These are phyloP conservation scores for Chaetomium olivaceum DNA, from an alignment of 2,329 filamentous ascomycete genomes.

Conservation along the genomic window DNA sequence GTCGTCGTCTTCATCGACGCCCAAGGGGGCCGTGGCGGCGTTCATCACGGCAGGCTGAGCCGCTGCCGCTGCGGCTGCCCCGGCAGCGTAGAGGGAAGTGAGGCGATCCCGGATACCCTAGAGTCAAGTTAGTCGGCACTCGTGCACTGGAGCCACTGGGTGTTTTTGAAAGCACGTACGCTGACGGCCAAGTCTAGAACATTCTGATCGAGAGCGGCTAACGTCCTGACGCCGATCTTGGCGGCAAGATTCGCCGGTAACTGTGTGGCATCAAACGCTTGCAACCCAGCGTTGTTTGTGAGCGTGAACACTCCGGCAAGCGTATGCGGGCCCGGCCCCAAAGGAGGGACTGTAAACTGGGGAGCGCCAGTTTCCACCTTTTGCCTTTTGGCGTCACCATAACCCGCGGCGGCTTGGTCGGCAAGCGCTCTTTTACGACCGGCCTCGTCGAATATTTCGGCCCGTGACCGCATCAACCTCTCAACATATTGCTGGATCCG, in stretches of 20 bases:
- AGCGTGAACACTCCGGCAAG: slow-evolving; percentile 85
- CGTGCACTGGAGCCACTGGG: too few relatives aligned
- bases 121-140: background rate
- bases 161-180: slow-evolving; percentile 45
- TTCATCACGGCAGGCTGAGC: slow-evolving; percentile 50
- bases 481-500: slow-evolving; percentile 89
- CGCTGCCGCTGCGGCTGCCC: slow-evolving; percentile 34
- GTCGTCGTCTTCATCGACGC: slow-evolving; percentile 78
- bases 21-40: slow-evolving; percentile 60
- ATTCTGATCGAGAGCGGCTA: slow-evolving; percentile 69
- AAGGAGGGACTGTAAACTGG: slow-evolving; percentile 62
- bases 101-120: slow-evolving; percentile 57
- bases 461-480: slow-evolving; percentile 73
- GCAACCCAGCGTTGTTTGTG: slow-evolving; percentile 71
- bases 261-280: slow-evolving; percentile 78
- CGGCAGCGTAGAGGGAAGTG: slow-evolving; percentile 45
- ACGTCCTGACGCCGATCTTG: slow-evolving; percentile 76
- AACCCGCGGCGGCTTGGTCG: slow-evolving; percentile 68
- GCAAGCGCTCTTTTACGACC: slow-evolving; percentile 75
- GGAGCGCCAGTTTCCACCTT: slow-evolving; percentile 57
- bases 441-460: slow-evolving; percentile 77
- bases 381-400: slow-evolving; percentile 80
- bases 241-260: slow-evolving; percentile 75
- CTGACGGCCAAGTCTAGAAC: slow-evolving; percentile 73
- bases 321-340: slow-evolving; percentile 74